These are phyloP conservation scores for Biancaea sappan DNA, from an alignment of 306 rosid species.

Conservation along the genomic window DNA sequence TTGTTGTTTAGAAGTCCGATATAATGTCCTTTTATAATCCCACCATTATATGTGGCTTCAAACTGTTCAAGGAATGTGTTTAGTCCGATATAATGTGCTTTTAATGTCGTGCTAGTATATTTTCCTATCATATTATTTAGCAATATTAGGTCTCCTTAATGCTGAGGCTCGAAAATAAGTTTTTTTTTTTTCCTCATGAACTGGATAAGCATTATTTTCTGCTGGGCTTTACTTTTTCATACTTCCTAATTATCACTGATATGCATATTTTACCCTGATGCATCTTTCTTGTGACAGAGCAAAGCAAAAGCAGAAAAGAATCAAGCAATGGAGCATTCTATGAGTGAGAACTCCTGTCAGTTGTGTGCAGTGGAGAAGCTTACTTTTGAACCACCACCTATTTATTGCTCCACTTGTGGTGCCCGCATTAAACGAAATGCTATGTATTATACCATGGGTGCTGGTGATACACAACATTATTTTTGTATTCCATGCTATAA, in stretches of 20 bases:
- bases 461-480: conserved; percentile 91
- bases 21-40: no score
- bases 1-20: no score
- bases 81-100: not conserved
- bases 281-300: conserved; percentile 56
- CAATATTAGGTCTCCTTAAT: conserved; percentile 11
- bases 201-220: not conserved
- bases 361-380: conserved; percentile 98
- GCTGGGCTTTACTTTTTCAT: not conserved
- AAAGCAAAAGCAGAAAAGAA: conserved; percentile 96
- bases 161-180: not conserved
- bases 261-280: conserved; percentile 10
- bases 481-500: conserved; percentile 95
- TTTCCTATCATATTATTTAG: not conserved
- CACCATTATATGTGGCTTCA: not conserved
- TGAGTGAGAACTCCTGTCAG: conserved; percentile 99
- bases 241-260: not conserved
- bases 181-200: not conserved
- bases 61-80: not conserved
- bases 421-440: conserved; percentile 91
- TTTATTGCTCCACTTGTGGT: conserved; percentile 92
- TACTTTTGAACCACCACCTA: conserved; percentile 95
- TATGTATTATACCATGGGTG: conserved; percentile 89
- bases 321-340: conserved; percentile 94
- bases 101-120: not conserved